Conservation (phyloP, 2,329 filamentous ascomycete species). For the Aspergillus japonicus region DNA sequence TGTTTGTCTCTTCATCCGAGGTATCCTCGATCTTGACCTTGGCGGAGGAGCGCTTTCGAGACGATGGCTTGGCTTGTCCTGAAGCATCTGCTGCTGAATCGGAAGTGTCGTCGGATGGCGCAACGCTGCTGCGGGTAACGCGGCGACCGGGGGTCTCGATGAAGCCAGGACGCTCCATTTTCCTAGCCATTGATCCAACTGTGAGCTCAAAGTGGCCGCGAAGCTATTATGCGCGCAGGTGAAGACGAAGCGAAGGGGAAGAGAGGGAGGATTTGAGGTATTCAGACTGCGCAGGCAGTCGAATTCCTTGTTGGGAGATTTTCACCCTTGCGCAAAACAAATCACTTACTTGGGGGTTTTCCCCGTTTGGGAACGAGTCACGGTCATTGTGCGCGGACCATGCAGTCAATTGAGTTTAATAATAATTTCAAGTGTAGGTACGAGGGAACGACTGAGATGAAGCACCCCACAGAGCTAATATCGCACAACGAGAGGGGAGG, state of each 20-base stretch:
- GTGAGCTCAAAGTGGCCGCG: not conserved
- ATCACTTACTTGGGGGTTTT: constrained; percentile 51
- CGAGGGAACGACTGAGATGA: not conserved
- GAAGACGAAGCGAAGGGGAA: not conserved
- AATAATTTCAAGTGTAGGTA: not conserved
- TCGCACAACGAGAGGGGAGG: constrained; percentile 1
- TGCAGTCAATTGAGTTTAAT: constrained; percentile 8
- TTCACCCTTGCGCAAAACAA: constrained; percentile 13
- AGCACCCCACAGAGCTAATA: not conserved
- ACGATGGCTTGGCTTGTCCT: constrained; percentile 25
- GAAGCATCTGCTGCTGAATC: constrained; percentile 24
- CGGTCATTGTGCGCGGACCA: constrained; percentile 39
- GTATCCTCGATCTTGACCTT: constrained; percentile 31
- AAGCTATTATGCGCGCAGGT: not conserved
- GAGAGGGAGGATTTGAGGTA: not conserved
- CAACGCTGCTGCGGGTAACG: constrained; percentile 43
- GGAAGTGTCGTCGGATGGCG: constrained; percentile 33
- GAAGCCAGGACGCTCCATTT: constrained; percentile 52
- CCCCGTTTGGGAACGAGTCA: constrained; percentile 53
- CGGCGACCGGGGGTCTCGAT: constrained; percentile 53
- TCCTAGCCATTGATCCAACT: constrained; percentile 38
- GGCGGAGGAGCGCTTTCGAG: constrained; percentile 31
- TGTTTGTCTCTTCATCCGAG: constrained; percentile 22
- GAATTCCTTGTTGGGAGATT: not conserved
- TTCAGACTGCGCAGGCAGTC: not conserved